phyloP scores from a whole-genome alignment of 768 basidiomycete species.

The Tricholoma saponaceum region DNA sequence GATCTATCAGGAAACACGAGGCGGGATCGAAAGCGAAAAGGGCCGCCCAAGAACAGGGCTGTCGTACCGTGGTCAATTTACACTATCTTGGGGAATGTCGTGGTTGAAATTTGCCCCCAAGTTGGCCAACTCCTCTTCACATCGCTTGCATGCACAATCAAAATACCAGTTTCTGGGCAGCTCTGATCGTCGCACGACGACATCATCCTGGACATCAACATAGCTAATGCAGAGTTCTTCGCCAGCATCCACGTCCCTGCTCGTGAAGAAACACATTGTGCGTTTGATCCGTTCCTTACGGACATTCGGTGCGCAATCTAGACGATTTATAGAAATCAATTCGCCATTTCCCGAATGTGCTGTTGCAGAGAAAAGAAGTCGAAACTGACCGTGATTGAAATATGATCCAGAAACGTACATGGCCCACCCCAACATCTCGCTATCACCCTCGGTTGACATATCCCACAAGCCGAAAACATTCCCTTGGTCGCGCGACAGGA shows the following conservation, averaged over 20 bases:
- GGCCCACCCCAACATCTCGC: slow-evolving; percentile 65
- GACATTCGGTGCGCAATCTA: slow-evolving; percentile 53
- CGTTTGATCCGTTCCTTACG: slow-evolving; percentile 41
- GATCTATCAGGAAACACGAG: slow-evolving; percentile 1
- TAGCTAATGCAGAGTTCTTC: slow-evolving; percentile 62
- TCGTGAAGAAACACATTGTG: slow-evolving; percentile 44
- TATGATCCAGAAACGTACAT: slow-evolving; percentile 58
- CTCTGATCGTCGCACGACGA: slow-evolving; percentile 34
- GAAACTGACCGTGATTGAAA: slow-evolving; percentile 60
- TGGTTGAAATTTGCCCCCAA: not conserved
- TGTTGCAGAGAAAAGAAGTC: not conserved
- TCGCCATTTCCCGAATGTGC: not conserved
- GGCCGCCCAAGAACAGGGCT: not conserved
- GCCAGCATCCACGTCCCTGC: slow-evolving; percentile 36
- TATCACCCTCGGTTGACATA: slow-evolving; percentile 37
- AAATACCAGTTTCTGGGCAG: slow-evolving; percentile 55
- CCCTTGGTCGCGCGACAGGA: slow-evolving; percentile 57
- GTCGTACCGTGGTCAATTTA: not conserved
- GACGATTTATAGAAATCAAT: not conserved
- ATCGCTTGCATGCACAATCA: slow-evolving; percentile 45
- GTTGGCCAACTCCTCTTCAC: slow-evolving; percentile 28
- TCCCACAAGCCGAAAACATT: slow-evolving; percentile 74
- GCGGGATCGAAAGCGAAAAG: not conserved
- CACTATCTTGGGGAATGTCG: not conserved
- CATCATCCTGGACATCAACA: slow-evolving; percentile 33